Conservation (phyloP, 1,284 basidiomycete genomes). For the Marasmius tenuissimus region DNA sequence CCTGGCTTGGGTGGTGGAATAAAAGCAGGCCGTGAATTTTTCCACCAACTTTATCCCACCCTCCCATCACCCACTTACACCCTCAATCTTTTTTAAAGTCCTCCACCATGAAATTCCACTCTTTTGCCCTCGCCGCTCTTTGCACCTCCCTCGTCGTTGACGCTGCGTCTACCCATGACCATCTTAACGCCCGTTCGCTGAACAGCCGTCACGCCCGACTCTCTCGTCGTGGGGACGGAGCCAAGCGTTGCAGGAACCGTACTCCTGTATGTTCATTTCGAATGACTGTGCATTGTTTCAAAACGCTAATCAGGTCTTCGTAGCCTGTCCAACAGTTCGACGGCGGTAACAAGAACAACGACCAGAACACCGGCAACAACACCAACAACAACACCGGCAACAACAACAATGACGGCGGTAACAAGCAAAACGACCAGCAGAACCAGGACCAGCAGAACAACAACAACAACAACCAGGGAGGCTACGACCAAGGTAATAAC, state of each 20-base stretch:
- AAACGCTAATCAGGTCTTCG: too few species aligned
- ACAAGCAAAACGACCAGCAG: neutral
- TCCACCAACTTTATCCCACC: neutral
- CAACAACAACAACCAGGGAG: neutral
- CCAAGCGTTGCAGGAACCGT: neutral
- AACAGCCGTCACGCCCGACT: slow-evolving; percentile 23
- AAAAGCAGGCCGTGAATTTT: too few species aligned
- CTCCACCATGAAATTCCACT: slow-evolving; percentile 33
- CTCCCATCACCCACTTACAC: slow-evolving; percentile 5
- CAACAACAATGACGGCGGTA: neutral
- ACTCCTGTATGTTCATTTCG: neutral
- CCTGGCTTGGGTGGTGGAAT: too few species aligned
- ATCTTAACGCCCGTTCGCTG: slow-evolving; percentile 22
- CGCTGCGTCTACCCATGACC: slow-evolving; percentile 34
- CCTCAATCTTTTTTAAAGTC: slow-evolving; percentile 2
- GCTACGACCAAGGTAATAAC: neutral
- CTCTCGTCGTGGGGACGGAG: slow-evolving; percentile 11
- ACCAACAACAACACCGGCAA: neutral
- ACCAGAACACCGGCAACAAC: neutral
- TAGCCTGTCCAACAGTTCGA: neutral
- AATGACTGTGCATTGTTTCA: too few species aligned
- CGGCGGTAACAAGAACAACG: neutral
- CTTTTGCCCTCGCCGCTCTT: slow-evolving; percentile 38
- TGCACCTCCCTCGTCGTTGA: slow-evolving; percentile 36
- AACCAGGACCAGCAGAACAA: neutral